Evolutionary conservation across 2,329 filamentous ascomycete species (phyloP), one percentile per base, ranked within the genome.

Genomic region (Nothomitra cinnamomea): DNA sequence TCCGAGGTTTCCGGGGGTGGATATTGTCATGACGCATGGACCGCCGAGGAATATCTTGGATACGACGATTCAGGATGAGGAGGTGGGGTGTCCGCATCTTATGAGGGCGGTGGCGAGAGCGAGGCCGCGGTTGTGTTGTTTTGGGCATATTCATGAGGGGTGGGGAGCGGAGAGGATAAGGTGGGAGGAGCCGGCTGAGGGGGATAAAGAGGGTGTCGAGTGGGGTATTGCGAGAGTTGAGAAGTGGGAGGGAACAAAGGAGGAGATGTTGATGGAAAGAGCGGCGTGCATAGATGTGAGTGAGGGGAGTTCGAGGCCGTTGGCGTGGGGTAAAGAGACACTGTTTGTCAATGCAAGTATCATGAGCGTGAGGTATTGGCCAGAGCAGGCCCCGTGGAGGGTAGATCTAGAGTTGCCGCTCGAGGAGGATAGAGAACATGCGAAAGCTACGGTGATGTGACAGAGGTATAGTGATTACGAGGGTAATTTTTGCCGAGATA

Each of bases 11-110:
- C 24, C 45, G 19, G 41, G 21, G 15, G 1, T 25, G 21, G 78
- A 82, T 60, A 68, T 82, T 6, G 67, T 80, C 57, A 70, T 82
- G 60, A 82, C 79, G 0, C 79, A 82, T 59, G 78, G 78, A 0
- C 79, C 79, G 1, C 77, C 79, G 0, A 61, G 65, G 21, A 67
- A 67, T 0, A 62, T 75, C 1, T 64, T 79, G 1, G 79, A 82
- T 58, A 55, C 58, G n/a, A 67, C 65, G 1, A 56, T 38, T 0
- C 24, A 58, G 1, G 61, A 61, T 1, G 60, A 65, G 22, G 59
- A 65, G 19, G 76, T 75, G 1, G 80, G 80, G 0, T 82, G 79
- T 62, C 65, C 70, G 48, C 70, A 74, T 59, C 65, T 83, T 1
- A 66, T 76, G 1, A 64, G 66, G 1, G 78, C 78, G 0, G 64